Conservation (phyloP, 1,284 basidiomycete species). For the Cutaneotrichosporon sp. region DNA sequence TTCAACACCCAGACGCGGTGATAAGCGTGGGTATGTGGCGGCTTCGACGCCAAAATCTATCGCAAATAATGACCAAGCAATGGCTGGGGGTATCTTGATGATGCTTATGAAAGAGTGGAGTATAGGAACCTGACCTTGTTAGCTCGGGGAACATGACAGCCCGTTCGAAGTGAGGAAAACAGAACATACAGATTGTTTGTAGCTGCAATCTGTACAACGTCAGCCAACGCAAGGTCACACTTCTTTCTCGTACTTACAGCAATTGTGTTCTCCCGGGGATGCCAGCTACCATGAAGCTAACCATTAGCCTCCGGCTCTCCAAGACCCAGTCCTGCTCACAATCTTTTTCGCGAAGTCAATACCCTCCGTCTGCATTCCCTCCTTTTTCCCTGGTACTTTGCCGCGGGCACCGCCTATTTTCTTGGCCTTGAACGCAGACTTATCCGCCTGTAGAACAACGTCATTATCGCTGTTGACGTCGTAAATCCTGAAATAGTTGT, state of each 20-base stretch:
- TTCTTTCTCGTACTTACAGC: constrained; percentile 67
- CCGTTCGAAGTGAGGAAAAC: no score
- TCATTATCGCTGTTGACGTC: constrained; percentile 86
- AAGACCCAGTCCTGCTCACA: constrained; percentile 42
- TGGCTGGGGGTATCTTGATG: constrained; percentile 13
- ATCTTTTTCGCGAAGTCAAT: constrained; percentile 99
- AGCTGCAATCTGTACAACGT: constrained; percentile 72
- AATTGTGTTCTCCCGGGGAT: constrained; percentile 95
- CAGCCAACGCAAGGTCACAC: no score
- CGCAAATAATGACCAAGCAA: constrained; percentile 21
- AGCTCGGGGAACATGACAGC: neutral
- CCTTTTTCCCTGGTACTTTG: constrained; percentile 69
- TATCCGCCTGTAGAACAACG: constrained; percentile 95
- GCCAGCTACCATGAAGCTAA: constrained; percentile 84
- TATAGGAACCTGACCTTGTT: constrained; percentile 42
- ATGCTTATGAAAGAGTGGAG: constrained; percentile 42
- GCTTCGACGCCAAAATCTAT: constrained; percentile 18
- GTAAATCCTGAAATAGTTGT: constrained; percentile 99
- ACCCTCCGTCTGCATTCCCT: constrained; percentile 81
- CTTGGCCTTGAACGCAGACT: constrained; percentile 99
- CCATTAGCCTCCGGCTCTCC: constrained; percentile 7
- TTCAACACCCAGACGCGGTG: constrained; percentile 9
- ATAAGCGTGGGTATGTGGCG: constrained; percentile 7
- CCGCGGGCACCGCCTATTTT: constrained; percentile 81
- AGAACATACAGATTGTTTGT: constrained; percentile 79